phyloP scores from a whole-genome alignment of 2,329 filamentous ascomycete species.

The Colletotrichum siamense region DNA sequence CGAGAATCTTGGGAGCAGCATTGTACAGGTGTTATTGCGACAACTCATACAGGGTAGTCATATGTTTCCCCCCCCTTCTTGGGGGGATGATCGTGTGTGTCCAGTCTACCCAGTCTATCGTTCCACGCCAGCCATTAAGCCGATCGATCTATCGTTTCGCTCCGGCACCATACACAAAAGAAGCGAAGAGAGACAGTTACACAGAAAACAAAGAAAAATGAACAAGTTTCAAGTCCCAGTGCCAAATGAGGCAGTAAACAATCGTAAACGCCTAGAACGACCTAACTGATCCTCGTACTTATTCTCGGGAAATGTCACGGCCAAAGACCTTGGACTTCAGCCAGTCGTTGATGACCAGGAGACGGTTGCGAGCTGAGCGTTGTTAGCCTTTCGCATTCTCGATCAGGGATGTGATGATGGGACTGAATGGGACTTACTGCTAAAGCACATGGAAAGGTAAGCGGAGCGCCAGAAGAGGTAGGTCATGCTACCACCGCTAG shows the following conservation, averaged over 20 bases:
- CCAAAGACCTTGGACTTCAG: conserved; percentile 96
- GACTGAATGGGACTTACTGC: conserved; percentile 82
- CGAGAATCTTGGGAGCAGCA: conserved; percentile 1
- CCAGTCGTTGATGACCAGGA: conserved; percentile 94
- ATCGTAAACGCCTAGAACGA: conserved; percentile 12
- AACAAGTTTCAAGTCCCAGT: conserved; percentile 4
- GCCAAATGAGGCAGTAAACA: neutral
- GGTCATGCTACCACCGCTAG: conserved; percentile 89
- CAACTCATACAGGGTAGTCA: conserved; percentile 18
- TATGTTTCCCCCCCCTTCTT: neutral
- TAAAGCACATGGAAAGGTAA: conserved; percentile 99
- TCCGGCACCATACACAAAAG: conserved; percentile 15
- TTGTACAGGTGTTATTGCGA: conserved; percentile 23
- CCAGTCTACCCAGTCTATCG: conserved; percentile 20
- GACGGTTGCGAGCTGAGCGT: conserved; percentile 81
- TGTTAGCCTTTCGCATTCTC: conserved; percentile 14
- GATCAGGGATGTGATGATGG: neutral
- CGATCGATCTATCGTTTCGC: conserved; percentile 22
- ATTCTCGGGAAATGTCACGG: conserved; percentile 89
- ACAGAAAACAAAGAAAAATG: conserved; percentile 4
- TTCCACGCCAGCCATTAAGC: conserved; percentile 21
- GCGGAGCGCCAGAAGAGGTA: conserved; percentile 99
- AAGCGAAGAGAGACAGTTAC: neutral
- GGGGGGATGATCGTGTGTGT: conserved; percentile 1
- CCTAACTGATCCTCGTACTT: conserved; percentile 66